These are phyloP conservation scores for Clarkia xantiana DNA, from an alignment of 345 rosid genomes.

Conservation along the genomic window DNA sequence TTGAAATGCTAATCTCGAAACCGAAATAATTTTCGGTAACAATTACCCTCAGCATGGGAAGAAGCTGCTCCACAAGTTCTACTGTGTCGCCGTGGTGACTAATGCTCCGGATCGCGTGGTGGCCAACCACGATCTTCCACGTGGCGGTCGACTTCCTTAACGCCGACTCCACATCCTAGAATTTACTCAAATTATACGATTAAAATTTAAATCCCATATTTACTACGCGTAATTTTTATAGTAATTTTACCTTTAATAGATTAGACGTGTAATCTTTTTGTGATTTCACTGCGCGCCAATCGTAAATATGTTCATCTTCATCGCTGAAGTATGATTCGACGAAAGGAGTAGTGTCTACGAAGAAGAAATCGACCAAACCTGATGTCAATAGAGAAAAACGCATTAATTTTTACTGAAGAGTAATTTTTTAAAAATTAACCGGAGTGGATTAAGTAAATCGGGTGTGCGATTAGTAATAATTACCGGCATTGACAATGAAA, in stretches of 20 bases:
- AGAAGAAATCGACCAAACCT: conserved; percentile 54
- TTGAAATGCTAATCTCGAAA: no score
- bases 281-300: conserved; percentile 52
- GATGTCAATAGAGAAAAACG: not conserved
- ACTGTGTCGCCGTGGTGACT: conserved; percentile 56
- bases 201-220: not conserved
- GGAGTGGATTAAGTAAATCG: not conserved
- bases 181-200: not conserved
- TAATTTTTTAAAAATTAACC: no score
- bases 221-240: not conserved
- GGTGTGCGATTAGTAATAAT: not conserved
- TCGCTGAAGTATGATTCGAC: conserved; percentile 40
- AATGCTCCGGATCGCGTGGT: conserved; percentile 55
- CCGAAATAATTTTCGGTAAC: not conserved
- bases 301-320: conserved; percentile 33
- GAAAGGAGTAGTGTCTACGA: conserved; percentile 68
- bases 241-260: conserved; percentile 20
- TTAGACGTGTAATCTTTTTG: conserved; percentile 27
- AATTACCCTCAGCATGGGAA: conserved; percentile 39
- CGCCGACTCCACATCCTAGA: conserved; percentile 30
- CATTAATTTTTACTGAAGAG: not conserved
- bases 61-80: conserved; percentile 36
- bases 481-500: conserved; percentile 41
- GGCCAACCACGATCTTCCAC: conserved; percentile 76
- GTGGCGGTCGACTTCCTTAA: conserved; percentile 32